Evolutionary conservation across 2,329 filamentous ascomycete genomes (phyloP).

Genomic region (Fusarium kyushuense): DNA sequence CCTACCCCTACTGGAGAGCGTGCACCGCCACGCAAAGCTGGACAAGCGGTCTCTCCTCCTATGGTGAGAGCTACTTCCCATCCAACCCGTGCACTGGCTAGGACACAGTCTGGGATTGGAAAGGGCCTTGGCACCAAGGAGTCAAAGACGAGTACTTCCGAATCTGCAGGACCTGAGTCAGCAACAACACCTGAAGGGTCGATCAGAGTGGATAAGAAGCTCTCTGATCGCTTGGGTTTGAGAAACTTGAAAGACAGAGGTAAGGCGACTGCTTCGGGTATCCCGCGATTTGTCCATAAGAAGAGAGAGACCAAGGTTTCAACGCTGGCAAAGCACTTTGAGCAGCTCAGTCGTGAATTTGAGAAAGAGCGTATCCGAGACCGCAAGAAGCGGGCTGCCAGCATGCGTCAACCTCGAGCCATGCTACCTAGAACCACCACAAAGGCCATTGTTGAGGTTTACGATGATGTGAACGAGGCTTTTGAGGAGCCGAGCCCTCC

Average conservation of each 20-base stretch:
- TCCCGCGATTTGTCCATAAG: slow-evolving; percentile 86
- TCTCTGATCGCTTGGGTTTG: slow-evolving; percentile 78
- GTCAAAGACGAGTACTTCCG: slow-evolving; percentile 46
- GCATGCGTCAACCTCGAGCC: slow-evolving; percentile 78
- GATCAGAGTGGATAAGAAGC: slow-evolving; percentile 75
- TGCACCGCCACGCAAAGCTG: slow-evolving; percentile 59
- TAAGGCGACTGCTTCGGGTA: slow-evolving; percentile 76
- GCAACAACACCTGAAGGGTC: slow-evolving; percentile 53
- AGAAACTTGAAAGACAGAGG: slow-evolving; percentile 70
- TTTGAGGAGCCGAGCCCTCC: slow-evolving; percentile 77
- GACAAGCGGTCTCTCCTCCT: slow-evolving; percentile 62
- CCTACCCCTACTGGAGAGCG: slow-evolving; percentile 51
- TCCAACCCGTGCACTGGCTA: slow-evolving; percentile 60
- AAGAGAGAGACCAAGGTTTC: slow-evolving; percentile 84
- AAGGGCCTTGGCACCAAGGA: slow-evolving; percentile 58
- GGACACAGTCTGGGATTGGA: slow-evolving; percentile 59
- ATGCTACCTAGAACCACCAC: slow-evolving; percentile 88
- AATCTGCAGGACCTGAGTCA: slow-evolving; percentile 39
- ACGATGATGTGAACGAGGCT: slow-evolving; percentile 91
- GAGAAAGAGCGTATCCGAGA: slow-evolving; percentile 93
- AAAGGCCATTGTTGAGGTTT: slow-evolving; percentile 96
- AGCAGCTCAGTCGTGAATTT: slow-evolving; percentile 95
- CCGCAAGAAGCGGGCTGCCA: slow-evolving; percentile 82
- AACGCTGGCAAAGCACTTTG: slow-evolving; percentile 93
- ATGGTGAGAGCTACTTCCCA: slow-evolving; percentile 67